Base-by-base conservation (phyloP, 2,329 filamentous ascomycete genomes). In the Cordyceps militaris region DNA sequence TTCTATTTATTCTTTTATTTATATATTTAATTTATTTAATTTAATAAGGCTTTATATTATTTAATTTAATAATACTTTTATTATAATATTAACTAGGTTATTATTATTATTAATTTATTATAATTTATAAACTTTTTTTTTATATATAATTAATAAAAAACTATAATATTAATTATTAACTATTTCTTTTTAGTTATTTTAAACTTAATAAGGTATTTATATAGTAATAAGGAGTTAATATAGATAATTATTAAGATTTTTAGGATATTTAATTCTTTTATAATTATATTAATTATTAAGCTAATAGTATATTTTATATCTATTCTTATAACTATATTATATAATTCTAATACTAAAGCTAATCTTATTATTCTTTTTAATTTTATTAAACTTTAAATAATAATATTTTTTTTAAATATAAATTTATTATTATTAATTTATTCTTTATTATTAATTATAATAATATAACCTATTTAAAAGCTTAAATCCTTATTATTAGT, bases 151-250 rank as follows among this genome's bases (percentile, higher is more conserved):
- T n/a, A n/a, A n/a, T n/a, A n/a, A n/a, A n/a, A n/a, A n/a, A n/a
- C n/a, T n/a, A n/a, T n/a, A n/a, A n/a, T n/a, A n/a, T n/a, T n/a
- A n/a, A n/a, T n/a, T n/a, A n/a, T n/a, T n/a, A n/a, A n/a, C n/a
- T n/a, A n/a, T n/a, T n/a, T n/a, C n/a, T n/a, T n/a, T n/a, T n/a
- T n/a, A n/a, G n/a, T n/a, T n/a, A n/a, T n/a, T n/a, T n/a, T n/a
- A n/a, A n/a, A n/a, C n/a, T n/a, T n/a, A n/a, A n/a, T n/a, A n/a
- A 65, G 38, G 24, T 42, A 62, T 32, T 64, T 43, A 23, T 63
- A 65, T 13, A 63, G 14, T 7, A 30, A 64, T 30, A 59, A 61
- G 4, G 42, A n/a, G n/a, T n/a, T n/a, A n/a, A n/a, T n/a, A n/a
- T n/a, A n/a, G n/a, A n/a, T n/a, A n/a, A n/a, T n/a, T 6, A 52